Conservation (phyloP, 2,329 filamentous ascomycete genomes). For the Exophiala bonariae region DNA sequence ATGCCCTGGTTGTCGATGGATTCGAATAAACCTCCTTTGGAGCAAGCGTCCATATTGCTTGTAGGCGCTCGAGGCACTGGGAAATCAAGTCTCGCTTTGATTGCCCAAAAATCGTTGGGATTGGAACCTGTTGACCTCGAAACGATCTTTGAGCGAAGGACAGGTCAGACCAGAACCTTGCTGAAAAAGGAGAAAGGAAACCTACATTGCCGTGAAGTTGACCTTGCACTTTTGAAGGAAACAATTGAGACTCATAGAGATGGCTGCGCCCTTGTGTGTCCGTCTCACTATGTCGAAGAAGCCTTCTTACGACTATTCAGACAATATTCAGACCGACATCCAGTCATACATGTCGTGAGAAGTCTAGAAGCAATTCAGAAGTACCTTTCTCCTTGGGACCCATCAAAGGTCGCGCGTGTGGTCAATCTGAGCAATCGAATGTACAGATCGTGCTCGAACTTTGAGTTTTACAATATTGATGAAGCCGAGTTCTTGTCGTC, state of each 20-base stretch:
- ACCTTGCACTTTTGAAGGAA: background rate
- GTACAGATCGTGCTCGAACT: slow-evolving; percentile 67
- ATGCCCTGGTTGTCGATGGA: too few species aligned
- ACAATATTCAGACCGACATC: background rate
- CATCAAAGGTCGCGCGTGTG: background rate
- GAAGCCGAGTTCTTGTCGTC: too few species aligned
- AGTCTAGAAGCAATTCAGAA: background rate
- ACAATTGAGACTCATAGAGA: background rate
- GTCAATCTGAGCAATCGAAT: background rate
- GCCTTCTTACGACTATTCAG: background rate
- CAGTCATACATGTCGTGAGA: background rate
- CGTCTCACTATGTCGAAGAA: background rate
- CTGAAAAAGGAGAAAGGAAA: background rate
- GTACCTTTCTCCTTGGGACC: background rate
- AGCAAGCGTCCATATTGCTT: background rate
- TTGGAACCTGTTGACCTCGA: background rate
- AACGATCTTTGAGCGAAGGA: background rate
- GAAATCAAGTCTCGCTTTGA: background rate
- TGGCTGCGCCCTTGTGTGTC: background rate
- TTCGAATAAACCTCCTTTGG: too few species aligned
- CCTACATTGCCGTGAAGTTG: background rate
- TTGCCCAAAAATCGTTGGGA: background rate
- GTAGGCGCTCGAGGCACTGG: background rate
- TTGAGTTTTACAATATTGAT: slow-evolving; percentile 72
- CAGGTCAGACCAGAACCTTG: background rate